Conservation (phyloP, 257 asterid genomes). For the Plantago elongata region DNA sequence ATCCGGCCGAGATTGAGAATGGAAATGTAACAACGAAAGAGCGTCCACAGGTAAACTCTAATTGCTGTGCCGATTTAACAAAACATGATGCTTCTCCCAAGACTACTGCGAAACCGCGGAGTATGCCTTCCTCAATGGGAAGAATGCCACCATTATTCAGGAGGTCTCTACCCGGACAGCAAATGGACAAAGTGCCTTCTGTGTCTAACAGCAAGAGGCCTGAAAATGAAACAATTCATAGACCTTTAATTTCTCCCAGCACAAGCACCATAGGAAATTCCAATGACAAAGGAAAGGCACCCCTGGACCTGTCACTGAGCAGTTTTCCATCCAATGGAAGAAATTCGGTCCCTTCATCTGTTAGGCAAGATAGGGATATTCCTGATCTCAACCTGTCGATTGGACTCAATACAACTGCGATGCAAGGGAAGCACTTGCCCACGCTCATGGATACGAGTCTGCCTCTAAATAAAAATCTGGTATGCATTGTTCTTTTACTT, state of each 20-base stretch:
- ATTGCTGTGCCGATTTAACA: conserved; percentile 19
- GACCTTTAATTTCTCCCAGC: conserved; percentile 19
- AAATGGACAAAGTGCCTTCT: conserved; percentile 18
- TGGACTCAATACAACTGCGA: conserved; percentile 14
- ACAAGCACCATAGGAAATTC: conserved; percentile 30
- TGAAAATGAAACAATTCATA: conserved; percentile 30
- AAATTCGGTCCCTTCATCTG: conserved; percentile 13
- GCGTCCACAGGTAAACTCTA: conserved; percentile 12
- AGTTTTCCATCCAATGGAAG: conserved; percentile 34
- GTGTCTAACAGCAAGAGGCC: conserved; percentile 30
- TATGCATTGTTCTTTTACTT: conserved; percentile 18
- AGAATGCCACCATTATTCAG: conserved; percentile 19
- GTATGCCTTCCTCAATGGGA: conserved; percentile 13
- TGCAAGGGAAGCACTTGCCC: conserved; percentile 23
- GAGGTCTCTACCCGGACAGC: conserved; percentile 21
- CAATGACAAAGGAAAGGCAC: conserved; percentile 28
- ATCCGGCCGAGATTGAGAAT: conserved; percentile 22
- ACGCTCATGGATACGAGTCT: conserved; percentile 22
- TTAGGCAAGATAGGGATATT: conserved; percentile 26
- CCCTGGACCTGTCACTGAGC: conserved; percentile 54
- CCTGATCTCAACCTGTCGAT: conserved; percentile 50
- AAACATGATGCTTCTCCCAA: conserved; percentile 20
- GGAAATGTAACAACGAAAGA: conserved; percentile 20
- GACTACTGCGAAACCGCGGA: conserved; percentile 18
- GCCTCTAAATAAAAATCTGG: conserved; percentile 27